phyloP scores from a whole-genome alignment of 2,329 filamentous ascomycete genomes.

The Calcarisporium arbuscula region DNA sequence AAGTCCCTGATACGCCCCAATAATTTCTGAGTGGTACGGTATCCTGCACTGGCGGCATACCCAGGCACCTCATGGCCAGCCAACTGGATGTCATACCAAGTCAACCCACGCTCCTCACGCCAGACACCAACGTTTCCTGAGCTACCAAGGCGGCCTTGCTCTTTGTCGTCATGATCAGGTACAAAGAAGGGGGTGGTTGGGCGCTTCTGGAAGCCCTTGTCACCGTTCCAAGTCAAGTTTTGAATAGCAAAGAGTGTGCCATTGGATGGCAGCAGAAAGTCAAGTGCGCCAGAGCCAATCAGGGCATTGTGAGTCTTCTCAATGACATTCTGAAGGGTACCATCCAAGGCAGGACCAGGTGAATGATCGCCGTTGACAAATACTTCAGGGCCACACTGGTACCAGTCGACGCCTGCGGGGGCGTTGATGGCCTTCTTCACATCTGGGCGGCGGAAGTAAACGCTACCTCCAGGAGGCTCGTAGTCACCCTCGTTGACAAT shows the following conservation, averaged over 20 bases:
- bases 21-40: conserved; percentile 68
- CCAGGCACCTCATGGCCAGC: conserved; percentile 64
- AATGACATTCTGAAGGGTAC: conserved; percentile 62
- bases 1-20: conserved; percentile 61
- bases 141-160: conserved; percentile 49
- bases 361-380: conserved; percentile 6
- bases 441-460: conserved; percentile 67
- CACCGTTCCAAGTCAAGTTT: conserved; percentile 74
- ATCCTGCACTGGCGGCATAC: conserved; percentile 62
- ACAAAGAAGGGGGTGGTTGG: conserved; percentile 63
- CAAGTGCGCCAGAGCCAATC: conserved; percentile 64
- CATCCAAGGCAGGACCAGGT: conserved; percentile 43
- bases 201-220: conserved; percentile 58
- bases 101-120: conserved; percentile 70
- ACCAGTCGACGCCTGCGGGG: conserved; percentile 27
- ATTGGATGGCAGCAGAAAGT: conserved; percentile 61
- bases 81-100: conserved; percentile 57
- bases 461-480: too few relatives aligned
- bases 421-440: conserved; percentile 66
- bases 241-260: conserved; percentile 68
- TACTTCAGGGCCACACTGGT: conserved; percentile 5
- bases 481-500: too few relatives aligned
- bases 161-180: conserved; percentile 29
- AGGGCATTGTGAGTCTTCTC: conserved; percentile 67
- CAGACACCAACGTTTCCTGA: conserved; percentile 63